Evolutionary conservation across 2,329 filamentous ascomycete species (phyloP).

Genomic region (Aspergillus latus): DNA sequence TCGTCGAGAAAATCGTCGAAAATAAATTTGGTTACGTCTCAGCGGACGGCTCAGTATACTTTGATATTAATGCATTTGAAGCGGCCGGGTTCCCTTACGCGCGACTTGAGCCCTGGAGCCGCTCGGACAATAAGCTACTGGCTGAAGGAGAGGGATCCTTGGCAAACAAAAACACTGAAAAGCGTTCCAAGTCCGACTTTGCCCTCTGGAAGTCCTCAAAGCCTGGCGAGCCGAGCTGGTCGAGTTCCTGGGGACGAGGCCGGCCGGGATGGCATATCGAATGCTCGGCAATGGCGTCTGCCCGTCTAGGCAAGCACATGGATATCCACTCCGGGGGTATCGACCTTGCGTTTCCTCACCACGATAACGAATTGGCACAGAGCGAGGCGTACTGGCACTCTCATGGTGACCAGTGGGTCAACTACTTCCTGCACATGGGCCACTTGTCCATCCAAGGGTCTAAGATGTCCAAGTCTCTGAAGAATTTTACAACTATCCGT

Average conservation of each 20-base stretch:
- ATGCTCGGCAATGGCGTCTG: conserved; percentile 92
- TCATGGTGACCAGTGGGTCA: conserved; percentile 73
- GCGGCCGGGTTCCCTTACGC: conserved; percentile 81
- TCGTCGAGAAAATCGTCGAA: conserved; percentile 76
- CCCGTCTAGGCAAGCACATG: conserved; percentile 78
- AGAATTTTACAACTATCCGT: conserved; percentile 93
- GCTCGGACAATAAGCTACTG: conserved; percentile 76
- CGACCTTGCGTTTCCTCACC: conserved; percentile 87
- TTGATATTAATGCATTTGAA: conserved; percentile 86
- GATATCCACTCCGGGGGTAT: conserved; percentile 93
- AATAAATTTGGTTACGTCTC: conserved; percentile 82
- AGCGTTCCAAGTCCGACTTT: conserved; percentile 79
- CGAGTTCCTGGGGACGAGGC: conserved; percentile 81
- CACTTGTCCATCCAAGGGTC: conserved; percentile 84
- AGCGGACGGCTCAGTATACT: conserved; percentile 83
- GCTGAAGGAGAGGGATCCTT: conserved; percentile 89
- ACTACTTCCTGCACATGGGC: conserved; percentile 95
- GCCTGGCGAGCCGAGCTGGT: conserved; percentile 87
- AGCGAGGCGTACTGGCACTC: conserved; percentile 76
- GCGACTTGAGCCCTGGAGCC: conserved; percentile 78
- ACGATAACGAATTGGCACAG: conserved; percentile 89
- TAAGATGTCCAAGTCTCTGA: conserved; percentile 95
- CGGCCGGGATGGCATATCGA: conserved; percentile 96
- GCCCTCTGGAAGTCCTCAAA: conserved; percentile 93
- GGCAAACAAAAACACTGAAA: conserved; percentile 59